Evolutionary conservation across 352 stramenopile species (phyloP), one percentile per base, ranked within the genome.

Genomic region (Pythium aquatile): DNA sequence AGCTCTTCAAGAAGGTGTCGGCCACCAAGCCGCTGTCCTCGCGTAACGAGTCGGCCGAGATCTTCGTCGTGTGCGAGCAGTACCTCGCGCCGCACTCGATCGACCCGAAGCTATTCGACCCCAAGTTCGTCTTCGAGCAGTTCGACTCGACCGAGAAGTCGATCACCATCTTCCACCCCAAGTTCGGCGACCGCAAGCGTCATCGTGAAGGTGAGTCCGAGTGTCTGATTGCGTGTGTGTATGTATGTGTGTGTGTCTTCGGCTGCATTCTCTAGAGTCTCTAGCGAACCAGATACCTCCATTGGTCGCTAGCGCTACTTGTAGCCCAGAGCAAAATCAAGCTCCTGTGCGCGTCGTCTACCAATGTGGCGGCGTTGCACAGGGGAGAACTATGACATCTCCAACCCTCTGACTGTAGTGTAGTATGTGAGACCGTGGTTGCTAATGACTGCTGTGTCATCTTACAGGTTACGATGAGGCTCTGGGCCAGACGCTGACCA

Each of bases 1-100:
- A 99, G 76, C 88, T 99, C 7, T 99, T 99, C 76, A 91, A 97
- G 66, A 94, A 96, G 47, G 97, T 99, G 11, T 91, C 97, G 66
- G 97, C 96, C 0, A 98, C 98, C 53, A 99, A 99, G 80, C 98
- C 98, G n/a, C 83, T 97, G 35, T 98, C 96, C 10, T 99, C 91
- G 60, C 92, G 98, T 78, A 97, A 94, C 68, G 97, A 99, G 69
- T 99, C 96, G 11, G 97, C 98, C n/a, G 98, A 99, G 80, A 99
- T 99, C 72, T 99, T 99, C 77, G 95, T 99, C 17, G 93, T 99
- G 1, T 99, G 97, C 74, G 76, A 94, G 63, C 84, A 95, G 32
- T 99, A 98, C 75, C 74, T 98, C 42, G 93, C 91, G 5, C 97
- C 98, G 1, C 85, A 98, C 59, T 98, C 96, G 51, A 99, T 99